A percentile compares a stretch with the other conserved stretches of the same genome.
Evolutionary conservation across 805 yeast species (phyloP).

Genomic region (Wickerhamiella occidentalis): DNA sequence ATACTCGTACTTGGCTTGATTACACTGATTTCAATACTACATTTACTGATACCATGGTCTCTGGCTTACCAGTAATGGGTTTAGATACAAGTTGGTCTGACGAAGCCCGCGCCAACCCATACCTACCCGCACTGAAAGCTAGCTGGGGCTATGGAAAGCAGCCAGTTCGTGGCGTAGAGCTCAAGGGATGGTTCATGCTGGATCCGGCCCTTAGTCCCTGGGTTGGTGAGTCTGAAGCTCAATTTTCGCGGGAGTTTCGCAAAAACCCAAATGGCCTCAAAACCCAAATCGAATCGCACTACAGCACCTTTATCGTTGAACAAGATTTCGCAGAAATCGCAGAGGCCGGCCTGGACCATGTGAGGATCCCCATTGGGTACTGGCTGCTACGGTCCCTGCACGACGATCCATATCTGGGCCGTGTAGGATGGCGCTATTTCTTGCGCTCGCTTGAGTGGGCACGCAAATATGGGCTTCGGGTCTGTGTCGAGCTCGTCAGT

Average conservation of each 20-base stretch:
- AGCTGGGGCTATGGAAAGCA: slow-evolving; percentile 22
- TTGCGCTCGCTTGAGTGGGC: slow-evolving; percentile 62
- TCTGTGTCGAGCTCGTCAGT: slow-evolving; percentile 48
- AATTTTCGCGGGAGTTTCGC: slow-evolving; percentile 19
- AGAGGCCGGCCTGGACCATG: slow-evolving; percentile 54
- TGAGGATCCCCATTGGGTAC: slow-evolving; percentile 69
- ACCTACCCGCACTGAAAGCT: slow-evolving; percentile 24
- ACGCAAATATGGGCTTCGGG: slow-evolving; percentile 43
- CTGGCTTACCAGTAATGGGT: slow-evolving; percentile 29
- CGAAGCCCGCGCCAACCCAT: slow-evolving; percentile 21
- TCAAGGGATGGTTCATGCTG: slow-evolving; percentile 82
- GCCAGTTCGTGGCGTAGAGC: slow-evolving; percentile 52
- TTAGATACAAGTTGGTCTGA: slow-evolving; percentile 27
- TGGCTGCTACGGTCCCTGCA: slow-evolving; percentile 52
- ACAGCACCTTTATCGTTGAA: slow-evolving; percentile 58
- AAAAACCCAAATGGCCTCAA: slow-evolving; percentile 39
- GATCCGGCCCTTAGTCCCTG: slow-evolving; percentile 82
- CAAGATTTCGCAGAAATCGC: slow-evolving; percentile 50
- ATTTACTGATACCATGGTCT: slow-evolving; percentile 27
- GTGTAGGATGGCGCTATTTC: slow-evolving; percentile 43
- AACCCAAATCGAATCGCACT: slow-evolving; percentile 44
- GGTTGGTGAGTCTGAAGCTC: slow-evolving; percentile 52
- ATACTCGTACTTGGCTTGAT: slow-evolving; percentile 27
- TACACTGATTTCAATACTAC: slow-evolving; percentile 27
- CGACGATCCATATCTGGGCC: slow-evolving; percentile 46